Evolutionary conservation across 1,139 yeast species (phyloP), one percentile per base, ranked within the genome.

Genomic region (Blastobotrys apis): DNA sequence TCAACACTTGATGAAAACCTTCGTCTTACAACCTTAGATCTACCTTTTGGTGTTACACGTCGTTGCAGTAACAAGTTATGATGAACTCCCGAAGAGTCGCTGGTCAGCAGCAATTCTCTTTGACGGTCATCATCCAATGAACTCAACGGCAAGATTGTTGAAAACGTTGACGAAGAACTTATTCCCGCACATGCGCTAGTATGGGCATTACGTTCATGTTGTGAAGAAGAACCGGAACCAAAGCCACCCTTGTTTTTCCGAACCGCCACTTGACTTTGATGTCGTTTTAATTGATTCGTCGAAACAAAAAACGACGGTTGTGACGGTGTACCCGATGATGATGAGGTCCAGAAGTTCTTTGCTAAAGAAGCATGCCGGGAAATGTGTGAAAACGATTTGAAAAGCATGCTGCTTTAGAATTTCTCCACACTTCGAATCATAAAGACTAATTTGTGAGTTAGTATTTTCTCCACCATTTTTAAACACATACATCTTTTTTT

Each of bases 241-340:
- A 45, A 52, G 15, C 45, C 50, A 32, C 44, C 46, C 30, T 17
- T 37, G 22, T 48, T 42, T 35, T 38, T 40, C 22, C 63, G 53
- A 25, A 50, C 49, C 17, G 59, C 60, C 20, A 67, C 55, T 53
- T 65, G 71, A 6, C 62, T 57, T 52, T 67, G 69, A 48, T 66
- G 71, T 20, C 71, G 58, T 26, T 63, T 62, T 37, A 66, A 60
- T 48, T 67, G 70, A 39, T 60, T 64, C 3, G 72, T 68, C 13
- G 71, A 60, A 33, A 66, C 63, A 45, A 68, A 68, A 48, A 68
- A 68, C 23, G 67, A 63, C 42, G 63, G 65, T 44, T 59, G 60
- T 4, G 60, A 32, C 23, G 54, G 54, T 5, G 26, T 6, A 41
- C 54, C 50, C 27, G 44, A 41, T 4, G 60, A 46, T 15, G 60